Evolutionary conservation across 768 basidiomycete genomes (phyloP).

Genomic region (Calocybe indica): DNA sequence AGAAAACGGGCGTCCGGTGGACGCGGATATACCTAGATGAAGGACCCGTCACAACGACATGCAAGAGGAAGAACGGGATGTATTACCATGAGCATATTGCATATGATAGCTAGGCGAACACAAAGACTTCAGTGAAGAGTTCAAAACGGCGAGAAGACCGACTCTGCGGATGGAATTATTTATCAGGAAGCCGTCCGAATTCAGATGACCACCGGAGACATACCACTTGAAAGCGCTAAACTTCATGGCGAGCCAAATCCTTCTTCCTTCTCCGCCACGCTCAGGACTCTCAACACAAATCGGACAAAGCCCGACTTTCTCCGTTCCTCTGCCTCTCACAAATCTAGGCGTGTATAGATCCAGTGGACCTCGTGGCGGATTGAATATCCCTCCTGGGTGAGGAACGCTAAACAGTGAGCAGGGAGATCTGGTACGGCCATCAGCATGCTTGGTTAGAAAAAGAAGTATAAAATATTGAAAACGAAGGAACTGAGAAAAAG

Average conservation of each 20-base stretch:
- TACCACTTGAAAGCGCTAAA: conserved; percentile 81
- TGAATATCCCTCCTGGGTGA: conserved; percentile 48
- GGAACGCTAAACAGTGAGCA: conserved; percentile 25
- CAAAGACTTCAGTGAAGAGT: neutral
- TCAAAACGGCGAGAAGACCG: neutral
- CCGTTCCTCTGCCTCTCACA: conserved; percentile 59
- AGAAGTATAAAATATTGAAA: neutral
- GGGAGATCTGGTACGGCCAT: conserved; percentile 22
- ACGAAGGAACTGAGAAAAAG: conserved; percentile 1
- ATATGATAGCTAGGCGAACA: conserved; percentile 60
- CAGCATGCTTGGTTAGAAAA: neutral
- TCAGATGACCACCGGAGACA: conserved; percentile 13
- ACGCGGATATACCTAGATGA: conserved; percentile 59
- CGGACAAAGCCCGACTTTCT: conserved; percentile 75
- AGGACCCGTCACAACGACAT: conserved; percentile 2
- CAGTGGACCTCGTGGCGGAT: conserved; percentile 50
- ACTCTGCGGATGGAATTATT: conserved; percentile 13
- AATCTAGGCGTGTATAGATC: conserved; percentile 80
- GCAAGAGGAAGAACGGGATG: neutral
- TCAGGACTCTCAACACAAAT: conserved; percentile 57
- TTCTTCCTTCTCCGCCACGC: conserved; percentile 60
- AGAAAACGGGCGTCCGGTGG: conserved; percentile 66
- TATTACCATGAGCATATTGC: conserved; percentile 72
- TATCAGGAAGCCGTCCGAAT: neutral
- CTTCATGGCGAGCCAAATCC: conserved; percentile 73